Base-by-base conservation (phyloP, 208 protist genomes). In the Naegleria lovaniensis region DNA sequence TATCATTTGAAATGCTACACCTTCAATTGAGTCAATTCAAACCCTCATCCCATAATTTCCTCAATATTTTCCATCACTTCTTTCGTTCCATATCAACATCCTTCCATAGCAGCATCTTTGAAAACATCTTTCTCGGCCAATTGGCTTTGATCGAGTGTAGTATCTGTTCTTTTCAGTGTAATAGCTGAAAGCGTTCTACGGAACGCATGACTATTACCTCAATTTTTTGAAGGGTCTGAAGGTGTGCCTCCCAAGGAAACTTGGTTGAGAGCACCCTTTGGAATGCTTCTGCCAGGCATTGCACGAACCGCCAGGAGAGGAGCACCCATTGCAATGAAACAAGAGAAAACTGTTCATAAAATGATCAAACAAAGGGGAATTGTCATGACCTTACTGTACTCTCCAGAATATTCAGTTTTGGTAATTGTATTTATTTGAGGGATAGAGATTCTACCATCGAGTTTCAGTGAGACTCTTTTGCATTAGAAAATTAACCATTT, bases 111-210 rank as follows among this genome's bases (percentile, higher is more conserved):
- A n/a, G 1, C 19, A 2, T n/a, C 22, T 67, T 19, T 67, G 19
- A 67, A 67, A 67, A 67, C 55, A 67, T 67, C 55, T 67, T 67
- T 67, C 55, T 67, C 55, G 55, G 55, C 55, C 55, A 29, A 38
- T 83, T 39, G 75, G 75, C 75, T 83, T 40, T 40, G 75, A 83
- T 83, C 75, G 33, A 83, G 75, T 83, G 75, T 83, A 83, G 75
- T 83, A 83, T 83, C 75, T 83, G 75, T 83, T 83, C 75, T 83
- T 40, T 83, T 39, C 22, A 83, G 75, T 83, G 19, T 83, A 83
- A 83, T 83, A 83, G 22, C 75, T 83, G 22, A 39, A 83, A 40
- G 22, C 75, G 75, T 83, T n/a, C 33, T 83, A 83, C 75, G 75
- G 75, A n/a, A n/a, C 75, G 75, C 55, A 36, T 83, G 19, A 83